Evolutionary conservation across 305 asterid genomes (phyloP).

Genomic region (Plantago coronopus): DNA sequence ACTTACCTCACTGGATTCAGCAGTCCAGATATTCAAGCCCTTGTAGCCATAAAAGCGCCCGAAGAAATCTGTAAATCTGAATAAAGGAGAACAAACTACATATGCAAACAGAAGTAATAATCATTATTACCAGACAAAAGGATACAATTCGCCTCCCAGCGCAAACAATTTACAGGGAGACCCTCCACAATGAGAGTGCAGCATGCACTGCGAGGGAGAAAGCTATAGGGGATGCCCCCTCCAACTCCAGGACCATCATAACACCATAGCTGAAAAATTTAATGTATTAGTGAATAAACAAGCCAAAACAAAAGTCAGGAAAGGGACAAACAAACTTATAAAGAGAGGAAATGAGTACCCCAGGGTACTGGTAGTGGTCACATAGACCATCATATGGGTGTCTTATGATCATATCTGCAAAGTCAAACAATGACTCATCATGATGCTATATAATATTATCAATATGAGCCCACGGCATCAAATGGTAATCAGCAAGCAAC

Average conservation of each 20-base stretch:
- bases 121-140: conserved; percentile 30
- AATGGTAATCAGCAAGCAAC: background rate
- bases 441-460: background rate
- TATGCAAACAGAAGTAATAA: conserved; percentile 1
- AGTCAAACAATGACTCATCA: background rate
- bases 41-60: conserved; percentile 71
- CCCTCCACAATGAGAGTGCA: conserved; percentile 80
- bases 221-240: conserved; percentile 45
- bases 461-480: background rate
- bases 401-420: background rate
- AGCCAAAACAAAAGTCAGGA: too few species aligned
- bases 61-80: conserved; percentile 47
- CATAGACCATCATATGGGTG: conserved; percentile 43
- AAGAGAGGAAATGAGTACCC: conserved; percentile 35
- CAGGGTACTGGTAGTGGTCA: conserved; percentile 65
- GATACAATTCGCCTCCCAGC: conserved; percentile 89
- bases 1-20: conserved; percentile 57
- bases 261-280: background rate
- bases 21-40: conserved; percentile 60
- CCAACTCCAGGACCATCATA: conserved; percentile 32
- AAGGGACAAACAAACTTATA: too few species aligned
- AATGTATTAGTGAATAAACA: too few species aligned
- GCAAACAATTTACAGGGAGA: conserved; percentile 71
- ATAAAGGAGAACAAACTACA: conserved; percentile 41
- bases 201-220: conserved; percentile 78